Evolutionary conservation across 306 rosid species (phyloP).

Genomic region (Quercus berberidifolia): DNA sequence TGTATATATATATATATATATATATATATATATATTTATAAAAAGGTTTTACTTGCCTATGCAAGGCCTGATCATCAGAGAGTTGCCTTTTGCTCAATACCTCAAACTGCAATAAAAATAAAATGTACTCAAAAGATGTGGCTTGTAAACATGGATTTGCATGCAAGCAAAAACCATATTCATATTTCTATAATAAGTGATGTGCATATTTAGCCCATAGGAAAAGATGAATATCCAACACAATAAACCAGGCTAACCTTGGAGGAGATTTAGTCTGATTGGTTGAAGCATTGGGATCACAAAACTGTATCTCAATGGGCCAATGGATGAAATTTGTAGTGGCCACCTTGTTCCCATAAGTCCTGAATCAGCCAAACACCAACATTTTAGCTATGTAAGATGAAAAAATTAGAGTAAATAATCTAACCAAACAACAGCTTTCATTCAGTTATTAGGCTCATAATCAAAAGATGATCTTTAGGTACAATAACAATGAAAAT

Average conservation of each 20-base stretch:
- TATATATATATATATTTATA: not conserved
- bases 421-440: too few species aligned
- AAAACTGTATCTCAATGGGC: conserved; percentile 95
- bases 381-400: conserved; percentile 9
- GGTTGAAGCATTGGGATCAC: conserved; percentile 41
- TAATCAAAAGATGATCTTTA: too few species aligned
- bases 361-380: conserved; percentile 49
- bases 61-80: conserved; percentile 95
- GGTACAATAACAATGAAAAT: not conserved
- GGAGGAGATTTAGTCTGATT: conserved; percentile 35
- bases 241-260: conserved; percentile 45
- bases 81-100: conserved; percentile 86
- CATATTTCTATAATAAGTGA: not conserved
- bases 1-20: not conserved
- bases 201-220: not conserved
- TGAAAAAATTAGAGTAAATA: too few species aligned
- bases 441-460: not conserved
- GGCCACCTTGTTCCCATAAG: conserved; percentile 90
- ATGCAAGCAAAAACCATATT: not conserved
- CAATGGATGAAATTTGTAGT: conserved; percentile 60
- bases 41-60: conserved; percentile 48
- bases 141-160: not conserved
- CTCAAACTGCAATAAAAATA: conserved; percentile 58
- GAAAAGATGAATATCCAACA: conserved; percentile 16
- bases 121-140: conserved; percentile 9